Percentiles rank a stretch among this genome's conserved stretches.
phyloP scores from a whole-genome alignment of 1,284 basidiomycete genomes.

The Blastosporella zonata region DNA sequence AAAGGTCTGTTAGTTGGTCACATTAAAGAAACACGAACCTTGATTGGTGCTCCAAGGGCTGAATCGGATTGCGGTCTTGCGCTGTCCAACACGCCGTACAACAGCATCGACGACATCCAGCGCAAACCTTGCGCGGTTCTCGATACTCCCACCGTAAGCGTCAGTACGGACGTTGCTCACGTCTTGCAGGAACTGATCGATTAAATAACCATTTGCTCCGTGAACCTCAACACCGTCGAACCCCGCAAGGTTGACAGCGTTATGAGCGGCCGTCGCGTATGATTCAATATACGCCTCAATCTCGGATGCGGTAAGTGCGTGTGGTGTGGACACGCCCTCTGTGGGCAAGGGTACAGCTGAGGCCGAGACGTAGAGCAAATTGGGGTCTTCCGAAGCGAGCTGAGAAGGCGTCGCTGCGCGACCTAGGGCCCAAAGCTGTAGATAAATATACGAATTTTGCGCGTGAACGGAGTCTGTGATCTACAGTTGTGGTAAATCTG shows the following conservation, averaged over 20 bases:
- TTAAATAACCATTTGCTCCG: constrained; percentile 15
- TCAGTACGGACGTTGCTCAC: constrained; percentile 11
- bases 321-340: not conserved
- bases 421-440: constrained; percentile 49
- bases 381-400: constrained; percentile 19
- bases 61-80: constrained; percentile 10
- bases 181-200: constrained; percentile 17
- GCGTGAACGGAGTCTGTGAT: constrained; percentile 35
- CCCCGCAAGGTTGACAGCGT: constrained; percentile 12
- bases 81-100: constrained; percentile 3
- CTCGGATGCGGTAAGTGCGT: constrained; percentile 6
- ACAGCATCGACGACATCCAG: constrained; percentile 13
- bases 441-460: constrained; percentile 40
- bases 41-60: constrained; percentile 13
- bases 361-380: constrained; percentile 11
- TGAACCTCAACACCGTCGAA: constrained; percentile 19
- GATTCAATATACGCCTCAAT: constrained; percentile 12
- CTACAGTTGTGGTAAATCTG: constrained; percentile 13
- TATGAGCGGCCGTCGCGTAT: constrained; percentile 11
- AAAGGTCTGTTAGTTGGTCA: not conserved
- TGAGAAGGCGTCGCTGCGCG: constrained; percentile 32
- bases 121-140: constrained; percentile 6
- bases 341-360: constrained; percentile 8
- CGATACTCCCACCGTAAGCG: constrained; percentile 12
- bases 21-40: not conserved